Base-by-base conservation (phyloP, 768 basidiomycete genomes). In the Sarcodon sp. region DNA sequence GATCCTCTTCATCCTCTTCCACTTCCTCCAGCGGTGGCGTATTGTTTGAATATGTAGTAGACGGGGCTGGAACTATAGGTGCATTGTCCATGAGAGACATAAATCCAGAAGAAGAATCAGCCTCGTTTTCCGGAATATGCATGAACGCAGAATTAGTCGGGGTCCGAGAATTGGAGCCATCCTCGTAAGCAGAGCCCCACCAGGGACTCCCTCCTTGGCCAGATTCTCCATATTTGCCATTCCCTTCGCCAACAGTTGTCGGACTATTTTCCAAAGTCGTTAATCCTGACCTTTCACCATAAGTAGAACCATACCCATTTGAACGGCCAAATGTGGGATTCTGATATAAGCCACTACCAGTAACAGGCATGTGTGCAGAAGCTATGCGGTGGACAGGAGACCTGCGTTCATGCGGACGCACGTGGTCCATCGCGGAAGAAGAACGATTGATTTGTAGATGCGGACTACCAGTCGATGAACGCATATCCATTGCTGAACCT, bases 1-100 rank as follows among this genome's bases (percentile, higher is more conserved):
- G 73, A 58, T 96, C 91, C 39, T 94, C 91, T 0, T 81, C 81
- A 10, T 84, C 83, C 1, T 85, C 85, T 7, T 79, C 78, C 7
- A 69, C 62, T 32, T 37, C 56, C 34, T 46, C 56, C 35, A 4
- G 47, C 15, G 55, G 36, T 34, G 55, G 35, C 27, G 53, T 34
- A 18, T 44, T 48, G 39, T 27, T 41, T 4, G 8, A 7, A 27
- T 58, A 53, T 27, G 21, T 27, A 27, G 3, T 27, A 1, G 52
- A 46, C 33, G 56, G 56, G 9, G 44, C 61, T 12, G 56, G 64
- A 13, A 64, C 60, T 37, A 71, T 61, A 3, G 73, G 64, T 34
- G 71, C 62, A 27, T 65, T 69, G 55, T 87, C 85, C 88, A 92
- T 91, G 18, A 87, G 68, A 6, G 88, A 90, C 38, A 92, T 75